Evolutionary conservation across 306 rosid species (phyloP).

Genomic region (Lathyrus aphaca): DNA sequence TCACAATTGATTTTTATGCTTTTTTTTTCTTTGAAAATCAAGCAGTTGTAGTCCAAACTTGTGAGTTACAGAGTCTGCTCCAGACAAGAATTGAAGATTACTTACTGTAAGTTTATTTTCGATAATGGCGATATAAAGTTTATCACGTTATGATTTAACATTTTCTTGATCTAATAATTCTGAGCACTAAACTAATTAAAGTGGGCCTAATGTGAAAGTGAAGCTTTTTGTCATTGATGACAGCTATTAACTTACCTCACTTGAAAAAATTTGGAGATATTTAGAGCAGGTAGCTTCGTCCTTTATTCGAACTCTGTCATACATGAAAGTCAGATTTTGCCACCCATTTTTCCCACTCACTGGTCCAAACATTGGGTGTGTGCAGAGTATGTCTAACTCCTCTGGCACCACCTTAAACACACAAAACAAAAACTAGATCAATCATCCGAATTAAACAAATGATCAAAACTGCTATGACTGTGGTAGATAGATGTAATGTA

Average conservation of each 20-base stretch:
- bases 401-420: constrained; percentile 49
- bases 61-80: too few relatives aligned
- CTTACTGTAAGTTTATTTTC: too few relatives aligned
- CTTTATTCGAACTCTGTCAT: constrained; percentile 61
- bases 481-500: not conserved
- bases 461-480: not conserved
- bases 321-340: constrained; percentile 58
- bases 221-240: too few relatives aligned
- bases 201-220: too few relatives aligned
- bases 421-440: constrained; percentile 1
- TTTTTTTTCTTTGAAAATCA: constrained; percentile 22
- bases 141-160: not conserved
- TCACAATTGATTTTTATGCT: not conserved
- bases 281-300: constrained; percentile 56
- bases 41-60: not conserved
- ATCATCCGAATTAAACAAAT: constrained; percentile 2
- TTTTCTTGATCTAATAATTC: not conserved
- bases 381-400: constrained; percentile 61
- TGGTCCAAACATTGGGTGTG: constrained; percentile 80
- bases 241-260: constrained; percentile 45
- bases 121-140: too few relatives aligned
- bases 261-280: constrained; percentile 57
- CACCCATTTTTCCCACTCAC: constrained; percentile 65
- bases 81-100: too few relatives aligned
- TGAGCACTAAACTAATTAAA: not conserved